phyloP scores from a whole-genome alignment of 768 basidiomycete species.

The Tylopilus balloui region DNA sequence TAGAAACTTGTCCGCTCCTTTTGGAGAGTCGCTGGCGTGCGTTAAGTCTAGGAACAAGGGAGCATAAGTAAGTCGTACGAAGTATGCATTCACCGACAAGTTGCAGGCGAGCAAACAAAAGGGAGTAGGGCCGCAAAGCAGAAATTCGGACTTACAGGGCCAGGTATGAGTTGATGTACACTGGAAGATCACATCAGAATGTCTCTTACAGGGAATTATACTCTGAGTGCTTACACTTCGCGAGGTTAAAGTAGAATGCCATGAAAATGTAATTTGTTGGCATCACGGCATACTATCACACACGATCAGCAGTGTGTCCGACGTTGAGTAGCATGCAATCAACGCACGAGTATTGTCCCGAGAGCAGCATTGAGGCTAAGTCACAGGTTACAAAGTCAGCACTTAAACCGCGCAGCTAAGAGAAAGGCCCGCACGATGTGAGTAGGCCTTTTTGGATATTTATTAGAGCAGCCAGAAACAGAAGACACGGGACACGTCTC shows the following conservation, averaged over 20 bases:
- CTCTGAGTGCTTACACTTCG: conserved; percentile 41
- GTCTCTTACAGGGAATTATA: neutral
- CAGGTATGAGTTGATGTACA: conserved; percentile 56
- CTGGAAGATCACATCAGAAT: conserved; percentile 21
- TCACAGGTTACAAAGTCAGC: neutral
- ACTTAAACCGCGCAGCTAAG: neutral
- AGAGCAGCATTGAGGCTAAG: conserved; percentile 44
- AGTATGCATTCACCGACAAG: too few species aligned
- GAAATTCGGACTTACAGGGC: conserved; percentile 32
- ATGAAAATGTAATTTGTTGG: conserved; percentile 52
- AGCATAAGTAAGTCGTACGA: too few species aligned
- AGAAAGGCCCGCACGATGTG: conserved; percentile 31
- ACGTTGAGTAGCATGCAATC: neutral
- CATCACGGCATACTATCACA: conserved; percentile 43
- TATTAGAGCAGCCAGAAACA: neutral
- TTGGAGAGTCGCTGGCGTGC: conserved; percentile 40
- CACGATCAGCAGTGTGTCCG: neutral
- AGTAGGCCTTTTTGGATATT: conserved; percentile 35
- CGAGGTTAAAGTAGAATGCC: conserved; percentile 49
- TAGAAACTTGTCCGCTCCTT: conserved; percentile 36
- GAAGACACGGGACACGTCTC: conserved; percentile 18
- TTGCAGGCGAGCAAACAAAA: too few species aligned
- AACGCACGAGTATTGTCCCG: conserved; percentile 39
- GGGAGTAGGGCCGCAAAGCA: neutral
- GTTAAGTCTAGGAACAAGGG: conserved; percentile 36